Percentiles rank a stretch among this genome's conserved stretches.
These are phyloP conservation scores for Candida namnaoensis DNA, from an alignment of 805 yeast species.

Conservation along the genomic window DNA sequence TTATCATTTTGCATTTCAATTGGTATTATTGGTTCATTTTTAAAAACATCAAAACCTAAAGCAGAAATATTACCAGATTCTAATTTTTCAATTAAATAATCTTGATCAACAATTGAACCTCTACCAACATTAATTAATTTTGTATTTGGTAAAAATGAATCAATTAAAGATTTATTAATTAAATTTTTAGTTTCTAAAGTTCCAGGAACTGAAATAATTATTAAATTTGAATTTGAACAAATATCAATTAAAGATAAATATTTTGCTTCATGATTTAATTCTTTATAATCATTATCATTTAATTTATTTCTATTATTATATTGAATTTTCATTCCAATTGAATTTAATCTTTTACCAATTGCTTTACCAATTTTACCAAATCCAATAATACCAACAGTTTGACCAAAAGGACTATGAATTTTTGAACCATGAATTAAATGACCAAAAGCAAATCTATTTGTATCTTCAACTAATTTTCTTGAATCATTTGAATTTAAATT, in stretches of 20 bases:
- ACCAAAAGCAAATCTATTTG: constrained; percentile 27
- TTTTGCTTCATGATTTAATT: constrained; percentile 25
- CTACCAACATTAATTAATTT: constrained; percentile 54
- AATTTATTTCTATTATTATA: constrained; percentile 42
- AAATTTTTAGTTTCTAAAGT: constrained; percentile 42
- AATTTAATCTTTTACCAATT: constrained; percentile 38
- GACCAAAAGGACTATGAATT: constrained; percentile 37
- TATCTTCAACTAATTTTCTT: constrained; percentile 23
- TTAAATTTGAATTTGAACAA: constrained; percentile 34
- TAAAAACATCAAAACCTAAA: constrained; percentile 55
- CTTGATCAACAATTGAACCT: constrained; percentile 45
- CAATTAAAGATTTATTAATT: constrained; percentile 32
- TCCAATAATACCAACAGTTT: constrained; percentile 46
- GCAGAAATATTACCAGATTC: constrained; percentile 37
- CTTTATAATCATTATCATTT: constrained; percentile 16
- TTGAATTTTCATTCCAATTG: constrained; percentile 49
- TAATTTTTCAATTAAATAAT: constrained; percentile 30
- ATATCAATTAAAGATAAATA: constrained; percentile 25
- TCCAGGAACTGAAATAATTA: constrained; percentile 51
- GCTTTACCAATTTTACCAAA: constrained; percentile 54
- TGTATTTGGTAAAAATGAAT: constrained; percentile 27
- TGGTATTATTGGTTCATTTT: constrained; percentile 40
- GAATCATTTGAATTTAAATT: constrained; percentile 30
- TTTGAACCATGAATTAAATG: constrained; percentile 28
- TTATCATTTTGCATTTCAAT: constrained; percentile 24